Evolutionary conservation across 768 basidiomycete species (phyloP).

Genomic region (Podaxis mareebaensis): DNA sequence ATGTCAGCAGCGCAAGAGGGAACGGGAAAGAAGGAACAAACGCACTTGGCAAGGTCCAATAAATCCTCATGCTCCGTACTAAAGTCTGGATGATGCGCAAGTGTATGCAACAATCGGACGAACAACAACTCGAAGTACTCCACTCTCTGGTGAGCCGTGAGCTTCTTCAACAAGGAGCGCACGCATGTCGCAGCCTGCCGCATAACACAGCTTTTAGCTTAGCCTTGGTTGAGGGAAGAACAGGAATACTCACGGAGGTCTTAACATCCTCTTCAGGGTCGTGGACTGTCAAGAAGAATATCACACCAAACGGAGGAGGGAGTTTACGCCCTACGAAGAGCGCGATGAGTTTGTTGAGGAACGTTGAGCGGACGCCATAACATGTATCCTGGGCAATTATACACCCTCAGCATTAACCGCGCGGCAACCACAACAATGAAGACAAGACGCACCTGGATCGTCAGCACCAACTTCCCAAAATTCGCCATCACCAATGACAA

Average conservation of each 20-base stretch:
- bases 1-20: conserved; percentile 9
- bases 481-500: conserved; percentile 54
- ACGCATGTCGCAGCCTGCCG: conserved; percentile 60
- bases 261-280: conserved; percentile 89
- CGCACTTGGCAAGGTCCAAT: conserved; percentile 80
- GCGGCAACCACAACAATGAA: not conserved
- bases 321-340: conserved; percentile 67
- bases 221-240: not conserved
- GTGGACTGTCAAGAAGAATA: conserved; percentile 86
- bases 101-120: conserved; percentile 79
- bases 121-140: conserved; percentile 81
- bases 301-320: conserved; percentile 71
- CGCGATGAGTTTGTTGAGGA: conserved; percentile 72
- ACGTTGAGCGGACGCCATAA: conserved; percentile 79
- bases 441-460: conserved; percentile 66
- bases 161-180: conserved; percentile 42
- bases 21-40: not conserved
- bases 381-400: conserved; percentile 68
- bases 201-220: not conserved
- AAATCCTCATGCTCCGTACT: conserved; percentile 64
- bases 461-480: conserved; percentile 71
- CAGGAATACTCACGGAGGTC: conserved; percentile 46
- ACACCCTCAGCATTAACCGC: not conserved
- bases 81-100: conserved; percentile 97
- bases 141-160: conserved; percentile 56